Conservation (phyloP, 345 rosid genomes). For the Heritiera littoralis region DNA sequence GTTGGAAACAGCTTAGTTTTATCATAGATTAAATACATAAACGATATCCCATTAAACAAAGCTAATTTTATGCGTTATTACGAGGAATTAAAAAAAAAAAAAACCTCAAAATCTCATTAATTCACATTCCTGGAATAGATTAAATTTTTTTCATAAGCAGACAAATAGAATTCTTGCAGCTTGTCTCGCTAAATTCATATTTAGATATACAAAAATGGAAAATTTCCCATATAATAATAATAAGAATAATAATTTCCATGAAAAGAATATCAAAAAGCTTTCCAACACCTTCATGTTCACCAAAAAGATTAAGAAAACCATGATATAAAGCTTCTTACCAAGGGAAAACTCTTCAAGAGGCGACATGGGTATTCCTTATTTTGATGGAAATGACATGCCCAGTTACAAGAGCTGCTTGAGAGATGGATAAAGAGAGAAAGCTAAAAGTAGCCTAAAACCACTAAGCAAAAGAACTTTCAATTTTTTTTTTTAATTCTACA, state of each 20-base stretch:
- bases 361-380: slow-evolving; percentile 10
- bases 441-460: background rate
- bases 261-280: background rate
- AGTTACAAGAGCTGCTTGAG: background rate
- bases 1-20: background rate
- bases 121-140: background rate
- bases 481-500: background rate
- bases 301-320: background rate
- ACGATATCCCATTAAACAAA: background rate
- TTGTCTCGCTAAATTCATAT: background rate
- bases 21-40: background rate
- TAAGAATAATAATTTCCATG: background rate
- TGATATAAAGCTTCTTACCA: slow-evolving; percentile 9
- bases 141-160: background rate
- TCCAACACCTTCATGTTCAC: background rate
- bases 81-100: background rate
- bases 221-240: background rate
- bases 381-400: background rate
- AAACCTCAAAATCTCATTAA: background rate
- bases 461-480: background rate
- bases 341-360: background rate
- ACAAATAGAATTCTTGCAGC: background rate
- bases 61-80: background rate
- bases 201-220: background rate
- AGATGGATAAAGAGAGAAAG: background rate